Base-by-base conservation (phyloP, 2,329 filamentous ascomycete species). In the Chalaropsis ovoidea region DNA sequence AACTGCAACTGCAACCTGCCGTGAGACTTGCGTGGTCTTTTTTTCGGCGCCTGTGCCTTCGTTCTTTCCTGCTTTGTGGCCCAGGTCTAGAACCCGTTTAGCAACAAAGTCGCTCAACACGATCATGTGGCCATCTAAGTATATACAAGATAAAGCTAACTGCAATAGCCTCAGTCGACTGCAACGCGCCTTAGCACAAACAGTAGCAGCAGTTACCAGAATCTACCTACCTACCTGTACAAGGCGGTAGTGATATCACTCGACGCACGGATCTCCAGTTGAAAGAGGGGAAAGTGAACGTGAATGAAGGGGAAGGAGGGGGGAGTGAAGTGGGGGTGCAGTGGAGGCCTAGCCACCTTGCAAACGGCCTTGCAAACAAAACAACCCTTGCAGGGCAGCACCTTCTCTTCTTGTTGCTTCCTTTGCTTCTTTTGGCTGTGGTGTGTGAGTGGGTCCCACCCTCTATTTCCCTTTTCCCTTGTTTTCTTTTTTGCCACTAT, bases 211-310 rank as follows among this genome's bases (percentile, higher is more conserved):
- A 31, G 31, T 31, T 31, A 31, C 31, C 31, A 31, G 6, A 31
- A 31, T 2, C 31, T 31, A 6, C n/a, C n/a, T n/a, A n/a, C n/a
- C n/a, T n/a, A n/a, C n/a, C n/a, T n/a, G n/a, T n/a, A 31, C 31
- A 31, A 6, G 31, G 31, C 31, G 31, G 31, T 31, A 31, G 49
- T 56, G 52, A 56, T 35, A 56, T 56, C 52, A 56, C 11, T 31
- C 22, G 13, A 13, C 15, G 52, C 52, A 56, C 52, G 52, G 52
- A 56, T 31, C 52, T 56, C 52, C 17, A 31, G 11, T 56, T 56
- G 24, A 56, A 56, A 56, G 52, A 56, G 52, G 52, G 52, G 52
- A 31, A 56, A 56, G 52, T 27, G 52, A 31, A 31, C 4, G 7
- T 10, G 7, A 43, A 15, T 10, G 6, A 31, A n/a, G n/a, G n/a